A percentile compares a stretch with the other conserved stretches of the same genome.
Conservation (phyloP, 2,329 filamentous ascomycete species). For the Mariannaea elegans region DNA sequence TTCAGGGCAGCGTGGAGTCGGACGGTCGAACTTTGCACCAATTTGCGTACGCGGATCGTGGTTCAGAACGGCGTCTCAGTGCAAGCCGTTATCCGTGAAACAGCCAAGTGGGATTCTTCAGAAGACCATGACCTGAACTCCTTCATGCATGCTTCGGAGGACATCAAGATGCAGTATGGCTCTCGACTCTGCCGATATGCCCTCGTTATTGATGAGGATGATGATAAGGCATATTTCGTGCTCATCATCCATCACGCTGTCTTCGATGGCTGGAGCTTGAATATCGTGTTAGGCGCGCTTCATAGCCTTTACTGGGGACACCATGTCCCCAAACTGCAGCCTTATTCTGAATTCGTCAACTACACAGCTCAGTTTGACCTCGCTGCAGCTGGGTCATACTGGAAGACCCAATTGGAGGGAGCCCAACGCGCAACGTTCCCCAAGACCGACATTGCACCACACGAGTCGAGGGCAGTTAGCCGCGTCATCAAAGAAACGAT, state of each 20-base stretch:
- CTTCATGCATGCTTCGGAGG: not conserved
- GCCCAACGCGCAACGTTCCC: constrained; percentile 48
- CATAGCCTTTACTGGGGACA: constrained; percentile 1
- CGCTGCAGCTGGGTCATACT: not conserved
- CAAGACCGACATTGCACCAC: constrained; percentile 53
- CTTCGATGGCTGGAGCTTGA: constrained; percentile 12
- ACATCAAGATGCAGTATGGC: constrained; percentile 3
- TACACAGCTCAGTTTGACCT: not conserved
- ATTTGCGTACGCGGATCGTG: not conserved
- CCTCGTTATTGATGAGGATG: not conserved
- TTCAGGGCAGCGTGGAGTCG: not conserved
- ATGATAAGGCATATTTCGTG: not conserved
- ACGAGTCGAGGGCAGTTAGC: too few species aligned
- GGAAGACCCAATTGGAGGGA: not conserved
- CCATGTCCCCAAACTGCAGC: not conserved
- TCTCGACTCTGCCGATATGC: not conserved
- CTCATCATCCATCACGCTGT: constrained; percentile 7
- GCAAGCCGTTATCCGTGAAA: not conserved
- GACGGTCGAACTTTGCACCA: not conserved
- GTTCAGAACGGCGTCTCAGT: not conserved
- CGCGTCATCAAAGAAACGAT: constrained; percentile 39
- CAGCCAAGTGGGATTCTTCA: not conserved
- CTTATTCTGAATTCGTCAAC: constrained; percentile 7
- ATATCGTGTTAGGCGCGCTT: not conserved
- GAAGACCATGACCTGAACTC: not conserved